Evolutionary conservation across 768 basidiomycete species (phyloP), one percentile per base, ranked within the genome.

Genomic region (Suillus discolor): DNA sequence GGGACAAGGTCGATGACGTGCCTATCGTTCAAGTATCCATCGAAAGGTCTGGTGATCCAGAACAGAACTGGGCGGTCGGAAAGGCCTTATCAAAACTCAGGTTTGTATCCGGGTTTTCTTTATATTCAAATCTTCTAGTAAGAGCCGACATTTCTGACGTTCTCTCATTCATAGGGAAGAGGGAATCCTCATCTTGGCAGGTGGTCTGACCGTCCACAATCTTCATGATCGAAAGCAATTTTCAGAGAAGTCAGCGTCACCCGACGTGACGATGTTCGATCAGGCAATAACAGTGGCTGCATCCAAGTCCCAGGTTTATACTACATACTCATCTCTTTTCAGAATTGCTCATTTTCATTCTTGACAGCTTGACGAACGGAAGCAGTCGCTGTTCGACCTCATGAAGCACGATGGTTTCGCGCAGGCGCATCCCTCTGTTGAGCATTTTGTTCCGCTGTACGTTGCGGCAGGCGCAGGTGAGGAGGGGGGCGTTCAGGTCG

Each of bases 401-500:
- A 79, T 82, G 11, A 77, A 78, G 51, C 91, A 93, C 69, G 75
- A 79, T 5, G 84, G 84, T 11, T 94, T 91, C 81, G 83, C 87
- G 5, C 71, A 80, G 0, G 85, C 88, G 34, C 91, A 96, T 70
- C 93, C 92, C 2, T 82, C 89, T 3, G 87, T 88, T 68, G 93
- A 96, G 36, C 93, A 94, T 71, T 92, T 94, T 71, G 80, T 94
- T 18, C 93, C 93, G 12, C 67, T 94, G 18, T 92, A 93, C 73
- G 81, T 93, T 49, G 91, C 89, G 4, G 89, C 87, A 3, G 92
- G 90, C 4, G 92, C 90, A 9, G 89, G 87, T 11, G 89, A 86
- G 51, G 81, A 80, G 7, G 87, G 85, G 2, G 77, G 80, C 41
- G 82, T 81, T 9, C 79, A 75, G 70, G 79, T 88, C 12, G 63